These are phyloP conservation scores for Trichosanthes cucumerina DNA, from an alignment of 306 rosid genomes.

Conservation along the genomic window DNA sequence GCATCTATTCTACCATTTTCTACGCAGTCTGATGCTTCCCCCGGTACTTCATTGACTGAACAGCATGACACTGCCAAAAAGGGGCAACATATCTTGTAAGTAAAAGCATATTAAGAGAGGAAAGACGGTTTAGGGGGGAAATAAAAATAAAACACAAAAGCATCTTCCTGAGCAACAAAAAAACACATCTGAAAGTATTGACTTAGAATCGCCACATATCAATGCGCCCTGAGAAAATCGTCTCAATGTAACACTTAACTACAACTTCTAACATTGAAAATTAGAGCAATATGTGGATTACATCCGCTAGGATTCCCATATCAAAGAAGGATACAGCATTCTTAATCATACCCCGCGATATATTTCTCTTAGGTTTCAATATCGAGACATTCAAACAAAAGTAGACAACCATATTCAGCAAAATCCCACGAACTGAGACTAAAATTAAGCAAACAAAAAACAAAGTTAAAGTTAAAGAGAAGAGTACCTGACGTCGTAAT, in stretches of 20 bases:
- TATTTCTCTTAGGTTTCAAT: neutral
- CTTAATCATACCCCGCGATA: neutral
- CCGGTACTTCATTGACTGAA: constrained; percentile 29
- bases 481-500: constrained; percentile 22
- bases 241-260: neutral
- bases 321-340: neutral
- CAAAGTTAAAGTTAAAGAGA: neutral
- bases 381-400: neutral
- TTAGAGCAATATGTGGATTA: neutral
- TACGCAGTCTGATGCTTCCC: constrained; percentile 20
- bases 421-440: neutral
- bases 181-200: neutral
- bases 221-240: neutral
- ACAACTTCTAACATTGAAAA: neutral
- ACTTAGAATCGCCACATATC: neutral
- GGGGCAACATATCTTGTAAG: neutral
- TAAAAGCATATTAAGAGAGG: neutral
- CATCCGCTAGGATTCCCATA: neutral
- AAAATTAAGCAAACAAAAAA: neutral
- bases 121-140: neutral
- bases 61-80: constrained; percentile 18
- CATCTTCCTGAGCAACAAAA: neutral
- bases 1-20: constrained; percentile 22
- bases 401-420: neutral
- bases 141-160: neutral